Base-by-base conservation (phyloP, 2,329 filamentous ascomycete genomes). In the Apiospora hydei region DNA sequence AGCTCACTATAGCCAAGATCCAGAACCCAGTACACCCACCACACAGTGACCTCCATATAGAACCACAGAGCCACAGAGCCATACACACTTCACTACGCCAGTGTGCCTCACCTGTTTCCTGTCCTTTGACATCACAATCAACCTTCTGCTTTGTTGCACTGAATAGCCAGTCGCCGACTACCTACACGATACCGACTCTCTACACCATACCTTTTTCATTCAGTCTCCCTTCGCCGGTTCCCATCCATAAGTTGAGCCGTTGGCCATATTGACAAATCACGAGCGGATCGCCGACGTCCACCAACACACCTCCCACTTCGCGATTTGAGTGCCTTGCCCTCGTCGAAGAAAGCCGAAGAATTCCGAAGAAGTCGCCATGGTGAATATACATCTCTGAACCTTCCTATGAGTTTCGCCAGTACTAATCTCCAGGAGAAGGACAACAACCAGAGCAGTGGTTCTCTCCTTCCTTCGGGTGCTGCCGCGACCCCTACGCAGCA, bases 401-500 rank as follows among this genome's bases (percentile, higher is more conserved):
- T n/a, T 30, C 11, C 16, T n/a, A 13, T 51, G 10, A 26, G 30
- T 38, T 43, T 43, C 41, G 10, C 10, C 41, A 6, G 41, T 43
- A 43, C 53, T 61, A 38, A 61, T 14, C 16, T 11, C 8, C 26
- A 14, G 7, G 5, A 51, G 3, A 61, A 61, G 53, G 30, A 34
- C 30, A 38, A 38, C 30, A 7, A 1, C 18, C 53, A 61, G 30
- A 7, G 14, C 53, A 34, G 26, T 21, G 16, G 30, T 38, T 30
- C 26, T 30, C 26, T 30, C 26, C 18, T 21, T 38, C 16, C 18
- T 30, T 7, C 30, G 18, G 10, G 16, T 38, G 53, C 30, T 11
- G 16, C 49, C n/a, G n/a, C 26, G 26, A 30, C 26, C 26, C 26
- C 26, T 30, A 30, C 26, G 26, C 26, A 30, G 26, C 74, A 75